A percentile compares a stretch with the other conserved stretches of the same genome.
Evolutionary conservation across 352 stramenopile species (phyloP).

Genomic region (Pythium scleroteichum): DNA sequence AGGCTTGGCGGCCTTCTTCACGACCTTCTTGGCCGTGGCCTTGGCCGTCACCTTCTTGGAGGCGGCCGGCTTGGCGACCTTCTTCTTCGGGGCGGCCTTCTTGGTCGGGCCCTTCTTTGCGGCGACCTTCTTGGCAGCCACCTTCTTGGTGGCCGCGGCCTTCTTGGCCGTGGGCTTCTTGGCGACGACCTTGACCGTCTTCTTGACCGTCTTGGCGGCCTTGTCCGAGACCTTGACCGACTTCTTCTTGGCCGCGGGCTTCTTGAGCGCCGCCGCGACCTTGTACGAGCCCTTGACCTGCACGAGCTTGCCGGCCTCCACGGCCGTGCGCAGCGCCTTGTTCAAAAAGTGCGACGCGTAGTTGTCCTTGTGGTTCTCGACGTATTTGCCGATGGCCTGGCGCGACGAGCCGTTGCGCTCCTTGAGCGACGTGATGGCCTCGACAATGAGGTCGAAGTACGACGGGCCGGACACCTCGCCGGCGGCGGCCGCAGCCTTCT

Average conservation of each 20-base stretch:
- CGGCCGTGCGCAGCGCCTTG: slow-evolving; percentile 88
- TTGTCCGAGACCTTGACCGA: slow-evolving; percentile 65
- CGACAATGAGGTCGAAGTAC: slow-evolving; percentile 90
- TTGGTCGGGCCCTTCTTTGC: slow-evolving; percentile 69
- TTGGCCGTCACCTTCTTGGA: slow-evolving; percentile 40
- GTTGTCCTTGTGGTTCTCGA: slow-evolving; percentile 85
- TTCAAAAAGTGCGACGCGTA: slow-evolving; percentile 84
- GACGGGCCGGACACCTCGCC: slow-evolving; percentile 53
- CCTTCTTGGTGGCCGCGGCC: slow-evolving; percentile 33
- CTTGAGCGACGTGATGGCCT: slow-evolving; percentile 90
- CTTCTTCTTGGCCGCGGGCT: slow-evolving; percentile 65
- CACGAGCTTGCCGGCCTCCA: slow-evolving; percentile 88
- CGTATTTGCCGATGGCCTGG: slow-evolving; percentile 90
- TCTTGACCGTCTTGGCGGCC: slow-evolving; percentile 39
- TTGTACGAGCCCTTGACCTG: slow-evolving; percentile 87
- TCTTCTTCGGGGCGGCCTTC: slow-evolving; percentile 50
- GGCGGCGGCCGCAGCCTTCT: slow-evolving; percentile 36
- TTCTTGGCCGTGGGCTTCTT: slow-evolving; percentile 46
- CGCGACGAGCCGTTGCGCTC: slow-evolving; percentile 92
- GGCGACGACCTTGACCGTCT: slow-evolving; percentile 41
- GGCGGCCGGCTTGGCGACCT: slow-evolving; percentile 30
- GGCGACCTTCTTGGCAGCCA: slow-evolving; percentile 58
- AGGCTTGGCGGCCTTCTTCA: slow-evolving; percentile 42
- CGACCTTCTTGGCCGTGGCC: slow-evolving; percentile 35
- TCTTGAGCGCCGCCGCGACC: slow-evolving; percentile 65